These are phyloP conservation scores for Vigna unguiculata DNA, from an alignment of 306 rosid genomes.

Conservation along the genomic window DNA sequence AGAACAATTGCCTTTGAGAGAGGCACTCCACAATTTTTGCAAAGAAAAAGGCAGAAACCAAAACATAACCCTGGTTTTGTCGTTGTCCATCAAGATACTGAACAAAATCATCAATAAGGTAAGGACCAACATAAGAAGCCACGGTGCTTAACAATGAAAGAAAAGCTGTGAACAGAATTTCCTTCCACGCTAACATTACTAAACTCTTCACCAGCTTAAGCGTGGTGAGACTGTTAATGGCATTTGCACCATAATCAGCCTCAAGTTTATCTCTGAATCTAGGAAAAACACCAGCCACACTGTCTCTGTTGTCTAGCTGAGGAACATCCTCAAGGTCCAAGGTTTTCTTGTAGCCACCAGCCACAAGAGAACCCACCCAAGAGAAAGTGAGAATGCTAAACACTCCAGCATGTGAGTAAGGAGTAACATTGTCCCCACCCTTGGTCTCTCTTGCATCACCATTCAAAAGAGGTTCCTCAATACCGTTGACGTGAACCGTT, in stretches of 20 bases:
- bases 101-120: constrained; percentile 57
- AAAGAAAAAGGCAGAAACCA: constrained; percentile 53
- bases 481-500: neutral
- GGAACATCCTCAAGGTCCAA: constrained; percentile 66
- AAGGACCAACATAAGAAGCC: constrained; percentile 68
- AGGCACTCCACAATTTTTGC: constrained; percentile 58
- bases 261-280: constrained; percentile 45
- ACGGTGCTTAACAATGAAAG: constrained; percentile 36
- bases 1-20: constrained; percentile 52
- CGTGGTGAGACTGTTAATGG: constrained; percentile 43
- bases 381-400: constrained; percentile 57
- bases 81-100: constrained; percentile 55
- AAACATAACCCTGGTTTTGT: constrained; percentile 54
- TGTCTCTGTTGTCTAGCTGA: constrained; percentile 49
- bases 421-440: constrained; percentile 56
- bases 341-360: constrained; percentile 49
- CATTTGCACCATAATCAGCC: constrained; percentile 49
- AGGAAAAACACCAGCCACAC: constrained; percentile 52
- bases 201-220: constrained; percentile 52
- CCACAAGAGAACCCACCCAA: constrained; percentile 59
- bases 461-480: constrained; percentile 57
- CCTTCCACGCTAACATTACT: constrained; percentile 49
- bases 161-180: constrained; percentile 50
- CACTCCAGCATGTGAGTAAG: constrained; percentile 61
- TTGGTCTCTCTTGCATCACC: constrained; percentile 38